These are phyloP conservation scores for Monosporascus sp. DNA, from an alignment of 2,329 filamentous ascomycete species.

Conservation along the genomic window DNA sequence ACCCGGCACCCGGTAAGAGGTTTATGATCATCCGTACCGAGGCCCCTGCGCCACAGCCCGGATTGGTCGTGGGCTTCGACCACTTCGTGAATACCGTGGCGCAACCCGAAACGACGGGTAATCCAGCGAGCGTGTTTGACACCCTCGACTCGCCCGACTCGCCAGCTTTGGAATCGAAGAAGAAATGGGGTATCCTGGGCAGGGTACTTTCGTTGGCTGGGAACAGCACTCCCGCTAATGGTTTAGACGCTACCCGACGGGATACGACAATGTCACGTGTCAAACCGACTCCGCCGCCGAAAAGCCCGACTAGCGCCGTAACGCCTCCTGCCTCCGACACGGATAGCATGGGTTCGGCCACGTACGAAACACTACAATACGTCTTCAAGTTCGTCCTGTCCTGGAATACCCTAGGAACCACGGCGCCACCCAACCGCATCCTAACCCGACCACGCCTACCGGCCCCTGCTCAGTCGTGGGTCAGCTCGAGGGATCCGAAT, in stretches of 20 bases:
- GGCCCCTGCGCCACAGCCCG: conserved; percentile 40
- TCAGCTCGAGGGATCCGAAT: conserved; percentile 39
- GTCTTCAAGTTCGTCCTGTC: conserved; percentile 73
- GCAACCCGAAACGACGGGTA: conserved; percentile 18
- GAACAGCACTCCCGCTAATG: conserved; percentile 35
- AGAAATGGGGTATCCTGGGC: conserved; percentile 61
- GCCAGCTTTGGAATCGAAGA: conserved; percentile 27
- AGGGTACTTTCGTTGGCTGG: conserved; percentile 51
- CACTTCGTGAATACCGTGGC: conserved; percentile 28
- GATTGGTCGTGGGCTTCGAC: conserved; percentile 47
- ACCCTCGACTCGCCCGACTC: conserved; percentile 11
- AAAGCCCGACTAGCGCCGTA: conserved; percentile 25
- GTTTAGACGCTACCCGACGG: conserved; percentile 44
- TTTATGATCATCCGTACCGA: conserved; percentile 89
- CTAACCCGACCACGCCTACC: conserved; percentile 66
- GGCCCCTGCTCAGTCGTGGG: conserved; percentile 60
- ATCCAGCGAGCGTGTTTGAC: conserved; percentile 22
- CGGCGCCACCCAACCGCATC: conserved; percentile 55
- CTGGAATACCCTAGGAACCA: conserved; percentile 50
- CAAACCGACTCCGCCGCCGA: conserved; percentile 33
- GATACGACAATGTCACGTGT: conserved; percentile 44
- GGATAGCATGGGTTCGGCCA: conserved; percentile 49
- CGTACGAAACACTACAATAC: conserved; percentile 52
- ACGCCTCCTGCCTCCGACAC: conserved; percentile 40
- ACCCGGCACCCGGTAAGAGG: conserved; percentile 76